Evolutionary conservation across 2,329 filamentous ascomycete species (phyloP).

Genomic region (Cladophialophora psammophila): DNA sequence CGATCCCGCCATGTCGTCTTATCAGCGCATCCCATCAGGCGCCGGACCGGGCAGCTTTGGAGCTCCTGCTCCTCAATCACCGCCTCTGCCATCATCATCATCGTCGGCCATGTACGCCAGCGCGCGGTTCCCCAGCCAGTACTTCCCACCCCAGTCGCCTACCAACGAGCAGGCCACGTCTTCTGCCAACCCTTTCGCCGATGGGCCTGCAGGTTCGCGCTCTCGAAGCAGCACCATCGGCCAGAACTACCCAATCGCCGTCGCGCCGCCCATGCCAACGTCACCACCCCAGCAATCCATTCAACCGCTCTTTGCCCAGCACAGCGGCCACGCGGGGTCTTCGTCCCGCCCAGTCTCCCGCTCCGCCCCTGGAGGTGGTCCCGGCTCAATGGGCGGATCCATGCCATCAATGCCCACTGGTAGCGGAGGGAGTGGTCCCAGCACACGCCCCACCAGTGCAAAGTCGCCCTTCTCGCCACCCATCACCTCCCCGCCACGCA

Average conservation of each 20-base stretch:
- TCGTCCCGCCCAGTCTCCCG: conserved; percentile 37
- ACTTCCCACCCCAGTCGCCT: conserved; percentile 32
- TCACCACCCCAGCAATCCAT: conserved; percentile 31
- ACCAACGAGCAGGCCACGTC: conserved; percentile 26
- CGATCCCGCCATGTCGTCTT: conserved; percentile 28
- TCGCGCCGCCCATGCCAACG: conserved; percentile 33
- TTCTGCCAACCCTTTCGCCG: conserved; percentile 28
- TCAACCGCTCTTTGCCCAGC: conserved; percentile 39
- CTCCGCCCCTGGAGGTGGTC: conserved; percentile 17
- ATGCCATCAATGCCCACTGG: conserved; percentile 27
- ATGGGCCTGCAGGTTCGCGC: conserved; percentile 24
- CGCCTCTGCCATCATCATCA: conserved; percentile 25
- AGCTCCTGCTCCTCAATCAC: conserved; percentile 27
- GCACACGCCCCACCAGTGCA: conserved; percentile 33
- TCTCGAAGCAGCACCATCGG: conserved; percentile 39
- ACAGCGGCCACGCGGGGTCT: conserved; percentile 29
- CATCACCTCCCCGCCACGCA: conserved; percentile 36
- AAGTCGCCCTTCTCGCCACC: conserved; percentile 40
- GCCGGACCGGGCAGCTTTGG: conserved; percentile 17
- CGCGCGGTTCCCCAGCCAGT: conserved; percentile 37
- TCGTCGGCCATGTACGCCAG: conserved; percentile 11
- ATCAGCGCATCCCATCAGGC: conserved; percentile 23
- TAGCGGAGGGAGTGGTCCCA: conserved; percentile 24
- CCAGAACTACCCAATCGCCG: conserved; percentile 36
- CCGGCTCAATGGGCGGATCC: conserved; percentile 10